A percentile compares a stretch with the other conserved stretches of the same genome.
Conservation (phyloP, 148 eudicot species). For the Fagopyrum esculentum region DNA sequence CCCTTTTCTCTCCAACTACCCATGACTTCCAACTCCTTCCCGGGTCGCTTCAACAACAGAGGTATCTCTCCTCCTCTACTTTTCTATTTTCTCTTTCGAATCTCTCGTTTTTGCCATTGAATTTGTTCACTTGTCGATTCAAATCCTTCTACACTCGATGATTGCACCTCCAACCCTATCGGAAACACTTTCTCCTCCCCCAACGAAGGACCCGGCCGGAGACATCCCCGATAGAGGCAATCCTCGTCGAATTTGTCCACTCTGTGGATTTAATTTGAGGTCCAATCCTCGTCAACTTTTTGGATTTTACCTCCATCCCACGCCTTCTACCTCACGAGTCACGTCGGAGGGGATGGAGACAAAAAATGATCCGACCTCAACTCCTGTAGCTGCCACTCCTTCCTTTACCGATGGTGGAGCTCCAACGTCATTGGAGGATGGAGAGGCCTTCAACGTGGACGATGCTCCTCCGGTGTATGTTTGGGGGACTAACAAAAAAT, state of each 20-base stretch:
- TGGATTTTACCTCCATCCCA: constrained; percentile 20
- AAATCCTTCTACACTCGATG: constrained; percentile 84
- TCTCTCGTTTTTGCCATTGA: not conserved
- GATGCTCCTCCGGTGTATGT: constrained; percentile 86
- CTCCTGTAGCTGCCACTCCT: constrained; percentile 34
- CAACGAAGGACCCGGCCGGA: constrained; percentile 24
- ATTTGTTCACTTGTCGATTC: constrained; percentile 8
- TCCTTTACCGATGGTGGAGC: constrained; percentile 29
- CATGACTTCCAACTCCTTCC: constrained; percentile 78
- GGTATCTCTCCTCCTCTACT: constrained; percentile 27
- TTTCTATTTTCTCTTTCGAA: not conserved
- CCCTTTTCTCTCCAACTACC: not conserved
- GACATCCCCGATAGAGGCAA: constrained; percentile 32
- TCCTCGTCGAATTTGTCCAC: constrained; percentile 34
- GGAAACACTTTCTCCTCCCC: constrained; percentile 74
- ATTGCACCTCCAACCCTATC: constrained; percentile 64
- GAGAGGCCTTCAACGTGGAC: constrained; percentile 52
- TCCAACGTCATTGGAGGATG: constrained; percentile 62
- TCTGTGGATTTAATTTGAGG: constrained; percentile 20
- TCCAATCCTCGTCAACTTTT: constrained; percentile 15
- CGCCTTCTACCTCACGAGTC: constrained; percentile 23
- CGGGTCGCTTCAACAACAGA: constrained; percentile 25
- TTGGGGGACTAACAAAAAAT: constrained; percentile 72
- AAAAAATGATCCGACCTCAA: constrained; percentile 18
- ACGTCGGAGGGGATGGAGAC: constrained; percentile 12